These are phyloP conservation scores for Geotrichum reessii DNA, from an alignment of 1,139 yeast genomes.

Conservation along the genomic window DNA sequence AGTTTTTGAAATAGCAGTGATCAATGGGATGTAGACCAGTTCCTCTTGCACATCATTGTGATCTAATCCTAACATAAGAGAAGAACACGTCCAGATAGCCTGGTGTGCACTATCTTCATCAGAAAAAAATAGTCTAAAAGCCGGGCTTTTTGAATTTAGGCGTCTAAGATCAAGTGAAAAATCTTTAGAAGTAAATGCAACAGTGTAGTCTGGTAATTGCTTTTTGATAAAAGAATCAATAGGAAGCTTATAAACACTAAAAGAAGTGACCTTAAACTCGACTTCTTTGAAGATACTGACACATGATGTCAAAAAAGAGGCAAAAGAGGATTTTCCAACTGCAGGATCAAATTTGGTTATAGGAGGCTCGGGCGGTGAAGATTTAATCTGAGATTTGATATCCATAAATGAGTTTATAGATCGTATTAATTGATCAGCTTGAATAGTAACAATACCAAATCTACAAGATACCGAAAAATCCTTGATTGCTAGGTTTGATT, in stretches of 20 bases:
- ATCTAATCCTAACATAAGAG: constrained; percentile 35
- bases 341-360: not conserved
- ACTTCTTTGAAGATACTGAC: constrained; percentile 36
- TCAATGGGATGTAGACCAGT: constrained; percentile 38
- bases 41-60: constrained; percentile 34
- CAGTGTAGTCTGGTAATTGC: constrained; percentile 8
- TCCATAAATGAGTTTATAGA: constrained; percentile 17
- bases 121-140: constrained; percentile 37
- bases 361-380: not conserved
- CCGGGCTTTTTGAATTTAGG: constrained; percentile 38
- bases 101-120: constrained; percentile 39
- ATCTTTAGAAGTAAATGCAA: constrained; percentile 36
- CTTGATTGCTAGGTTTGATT: constrained; percentile 31
- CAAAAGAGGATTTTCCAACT: not conserved
- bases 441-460: constrained; percentile 27
- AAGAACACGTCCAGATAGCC: constrained; percentile 37
- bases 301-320: constrained; percentile 27
- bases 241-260: constrained; percentile 30
- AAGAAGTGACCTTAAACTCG: constrained; percentile 32
- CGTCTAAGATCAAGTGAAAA: constrained; percentile 37
- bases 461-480: constrained; percentile 34
- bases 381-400: not conserved
- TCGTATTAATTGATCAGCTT: constrained; percentile 24
- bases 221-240: not conserved
- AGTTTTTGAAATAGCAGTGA: constrained; percentile 36